These are phyloP conservation scores for Xanthoconium separans DNA, from an alignment of 1,284 basidiomycete species.

Conservation along the genomic window DNA sequence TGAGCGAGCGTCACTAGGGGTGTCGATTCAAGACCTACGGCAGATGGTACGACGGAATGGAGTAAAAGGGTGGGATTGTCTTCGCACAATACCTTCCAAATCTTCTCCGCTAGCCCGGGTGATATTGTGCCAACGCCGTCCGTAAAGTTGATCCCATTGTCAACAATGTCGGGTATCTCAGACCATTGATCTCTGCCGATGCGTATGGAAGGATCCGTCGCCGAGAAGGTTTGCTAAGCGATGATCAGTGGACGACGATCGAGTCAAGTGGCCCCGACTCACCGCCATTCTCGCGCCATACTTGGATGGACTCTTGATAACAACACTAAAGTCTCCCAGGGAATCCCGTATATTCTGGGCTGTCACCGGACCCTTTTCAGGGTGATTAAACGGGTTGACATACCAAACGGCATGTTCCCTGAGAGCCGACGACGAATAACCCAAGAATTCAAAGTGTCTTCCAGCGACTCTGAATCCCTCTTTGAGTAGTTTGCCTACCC, in stretches of 20 bases:
- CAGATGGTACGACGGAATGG: conserved; percentile 49
- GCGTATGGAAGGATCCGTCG: conserved; percentile 68
- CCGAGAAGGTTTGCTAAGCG: conserved; percentile 69
- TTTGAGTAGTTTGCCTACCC: conserved; percentile 63
- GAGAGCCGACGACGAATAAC: conserved; percentile 70
- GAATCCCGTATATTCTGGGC: conserved; percentile 56
- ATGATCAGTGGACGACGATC: conserved; percentile 11
- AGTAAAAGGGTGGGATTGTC: conserved; percentile 34
- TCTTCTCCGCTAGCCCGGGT: conserved; percentile 48
- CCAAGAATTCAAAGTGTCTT: conserved; percentile 69
- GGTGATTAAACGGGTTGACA: conserved; percentile 56
- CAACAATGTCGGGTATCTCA: conserved; percentile 52
- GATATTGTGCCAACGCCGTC: conserved; percentile 81
- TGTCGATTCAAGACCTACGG: conserved; percentile 40
- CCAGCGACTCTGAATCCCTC: conserved; percentile 67
- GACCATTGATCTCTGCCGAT: conserved; percentile 60
- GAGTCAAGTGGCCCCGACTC: not conserved
- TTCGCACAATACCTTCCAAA: conserved; percentile 55
- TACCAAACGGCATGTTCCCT: conserved; percentile 78
- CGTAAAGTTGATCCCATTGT: conserved; percentile 53
- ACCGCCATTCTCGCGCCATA: conserved; percentile 75
- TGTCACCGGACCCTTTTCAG: conserved; percentile 42
- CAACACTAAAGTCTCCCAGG: conserved; percentile 61
- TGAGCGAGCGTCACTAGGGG: not conserved
- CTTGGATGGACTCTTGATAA: conserved; percentile 66